Base-by-base conservation (phyloP, 1,284 basidiomycete genomes). In the Ceratobasidium theobromae region DNA sequence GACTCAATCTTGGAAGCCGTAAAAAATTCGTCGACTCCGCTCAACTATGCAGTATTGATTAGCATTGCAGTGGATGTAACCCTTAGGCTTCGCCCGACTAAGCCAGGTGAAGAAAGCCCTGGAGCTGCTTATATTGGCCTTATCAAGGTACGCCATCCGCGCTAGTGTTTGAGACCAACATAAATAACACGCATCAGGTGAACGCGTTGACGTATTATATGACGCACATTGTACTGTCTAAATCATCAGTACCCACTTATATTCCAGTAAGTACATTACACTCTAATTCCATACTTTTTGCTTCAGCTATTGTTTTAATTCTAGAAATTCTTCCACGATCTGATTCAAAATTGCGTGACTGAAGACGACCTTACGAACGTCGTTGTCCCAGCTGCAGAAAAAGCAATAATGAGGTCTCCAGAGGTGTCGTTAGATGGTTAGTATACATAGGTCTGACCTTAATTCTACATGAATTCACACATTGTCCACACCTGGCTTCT, bases 341-440 rank as follows among this genome's bases (percentile, higher is more conserved):
- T 92, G 74, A 81, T 91, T 67, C 72, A 75, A 9, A 79, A 75
- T 0, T 82, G 78, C 53, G 73, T 89, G 5, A 78, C 78, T 0
- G 73, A 78, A 1, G 78, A 81, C 0, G 85, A 89, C 48, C 77
- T 92, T 33, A 74, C 73, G 1, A 73, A 75, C 12, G 72, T 74
- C 0, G 76, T 92, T 38, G 76, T 91, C 0, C 86, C 89, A 0
- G 80, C 81, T 0, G 82, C 89, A 65, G 89, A 93, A 72, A 92
- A 91, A 70, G 82, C 88, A 0, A 73, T 92, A 1, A 74, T 91
- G 4, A 84, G 88, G 35, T 87, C 88, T 2, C 89, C 91, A 0
- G 90, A 92, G 74, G 78, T 85, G 49, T 84, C 87, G 0, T 77
- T 92, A 3, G 76, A 77, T 49, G 80, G 88, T 88, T 70, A 45